phyloP scores from a whole-genome alignment of 352 stramenopile genomes.

The Phytophthora megakarya region DNA sequence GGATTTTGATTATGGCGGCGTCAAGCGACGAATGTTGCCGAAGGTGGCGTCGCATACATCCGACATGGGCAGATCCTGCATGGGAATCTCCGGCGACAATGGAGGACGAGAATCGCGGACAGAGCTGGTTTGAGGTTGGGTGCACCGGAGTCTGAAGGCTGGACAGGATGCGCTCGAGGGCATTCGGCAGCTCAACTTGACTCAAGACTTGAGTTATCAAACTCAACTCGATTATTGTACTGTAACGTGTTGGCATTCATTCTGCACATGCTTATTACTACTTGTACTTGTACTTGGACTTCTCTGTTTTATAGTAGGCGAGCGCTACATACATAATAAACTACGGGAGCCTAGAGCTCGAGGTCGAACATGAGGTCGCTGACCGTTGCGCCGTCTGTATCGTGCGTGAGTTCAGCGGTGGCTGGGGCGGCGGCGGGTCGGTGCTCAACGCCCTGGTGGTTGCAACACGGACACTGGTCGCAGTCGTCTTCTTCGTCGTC shows the following conservation, averaged over 20 bases:
- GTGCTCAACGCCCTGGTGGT: slow-evolving; percentile 31
- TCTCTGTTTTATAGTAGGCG: slow-evolving; percentile 46
- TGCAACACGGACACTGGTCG: slow-evolving; percentile 48
- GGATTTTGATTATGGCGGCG: slow-evolving; percentile 20
- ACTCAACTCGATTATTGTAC: background rate
- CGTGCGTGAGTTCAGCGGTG: background rate
- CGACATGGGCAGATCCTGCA: slow-evolving; percentile 12
- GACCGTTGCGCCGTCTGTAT: slow-evolving; percentile 5
- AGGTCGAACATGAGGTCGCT: slow-evolving; percentile 74
- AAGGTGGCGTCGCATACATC: slow-evolving; percentile 14
- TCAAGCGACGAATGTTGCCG: slow-evolving; percentile 2
- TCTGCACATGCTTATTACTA: slow-evolving; percentile 29
- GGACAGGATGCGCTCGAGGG: slow-evolving; percentile 4
- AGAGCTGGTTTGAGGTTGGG: background rate
- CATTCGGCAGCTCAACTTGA: background rate
- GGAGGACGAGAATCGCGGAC: background rate
- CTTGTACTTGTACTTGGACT: slow-evolving; percentile 20
- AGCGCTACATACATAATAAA: slow-evolving; percentile 50
- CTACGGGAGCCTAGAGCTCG: slow-evolving; percentile 58
- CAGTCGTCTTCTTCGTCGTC: slow-evolving; percentile 47
- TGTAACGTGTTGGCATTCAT: slow-evolving; percentile 32
- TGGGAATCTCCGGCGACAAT: slow-evolving; percentile 8
- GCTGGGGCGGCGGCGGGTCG: background rate
- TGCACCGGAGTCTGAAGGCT: background rate
- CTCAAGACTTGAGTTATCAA: background rate